Evolutionary conservation across 768 basidiomycete species (phyloP).

Genomic region (Calocybe cyanea): DNA sequence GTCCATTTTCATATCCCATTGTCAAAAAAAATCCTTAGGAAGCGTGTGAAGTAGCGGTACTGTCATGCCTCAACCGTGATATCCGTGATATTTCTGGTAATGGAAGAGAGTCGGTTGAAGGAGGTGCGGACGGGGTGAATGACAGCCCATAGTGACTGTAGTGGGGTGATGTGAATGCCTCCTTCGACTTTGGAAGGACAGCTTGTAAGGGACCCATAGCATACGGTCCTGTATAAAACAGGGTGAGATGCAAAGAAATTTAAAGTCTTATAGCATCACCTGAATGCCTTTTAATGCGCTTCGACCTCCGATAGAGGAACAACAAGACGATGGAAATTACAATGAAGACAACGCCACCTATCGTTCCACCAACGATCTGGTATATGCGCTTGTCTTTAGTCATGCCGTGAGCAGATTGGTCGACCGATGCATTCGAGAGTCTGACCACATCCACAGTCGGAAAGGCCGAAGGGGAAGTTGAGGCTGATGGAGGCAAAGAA

Average conservation of each 20-base stretch:
- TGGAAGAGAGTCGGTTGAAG: slow-evolving; percentile 13
- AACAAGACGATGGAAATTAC: not conserved
- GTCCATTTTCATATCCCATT: no score
- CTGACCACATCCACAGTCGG: not conserved
- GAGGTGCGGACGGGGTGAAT: slow-evolving; percentile 19
- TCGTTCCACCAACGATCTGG: slow-evolving; percentile 11
- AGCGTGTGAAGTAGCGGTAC: no score
- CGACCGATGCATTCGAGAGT: not conserved
- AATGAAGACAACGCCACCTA: slow-evolving; percentile 9
- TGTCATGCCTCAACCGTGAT: not conserved
- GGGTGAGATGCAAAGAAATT: not conserved
- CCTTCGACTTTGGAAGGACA: slow-evolving; percentile 23
- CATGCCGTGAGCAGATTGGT: not conserved
- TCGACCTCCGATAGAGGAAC: slow-evolving; percentile 3
- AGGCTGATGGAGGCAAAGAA: not conserved
- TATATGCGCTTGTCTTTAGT: not conserved
- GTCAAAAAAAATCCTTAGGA: no score
- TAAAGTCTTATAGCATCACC: not conserved
- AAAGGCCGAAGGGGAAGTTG: not conserved
- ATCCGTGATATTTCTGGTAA: slow-evolving; percentile 8
- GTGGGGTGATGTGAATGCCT: slow-evolving; percentile 28
- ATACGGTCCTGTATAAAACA: slow-evolving; percentile 6
- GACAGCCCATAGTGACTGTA: slow-evolving; percentile 25
- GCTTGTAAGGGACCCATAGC: slow-evolving; percentile 23
- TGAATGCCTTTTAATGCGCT: not conserved